Evolutionary conservation across 2,329 filamentous ascomycete genomes (phyloP).

Genomic region (Aquanectria penicillioides): DNA sequence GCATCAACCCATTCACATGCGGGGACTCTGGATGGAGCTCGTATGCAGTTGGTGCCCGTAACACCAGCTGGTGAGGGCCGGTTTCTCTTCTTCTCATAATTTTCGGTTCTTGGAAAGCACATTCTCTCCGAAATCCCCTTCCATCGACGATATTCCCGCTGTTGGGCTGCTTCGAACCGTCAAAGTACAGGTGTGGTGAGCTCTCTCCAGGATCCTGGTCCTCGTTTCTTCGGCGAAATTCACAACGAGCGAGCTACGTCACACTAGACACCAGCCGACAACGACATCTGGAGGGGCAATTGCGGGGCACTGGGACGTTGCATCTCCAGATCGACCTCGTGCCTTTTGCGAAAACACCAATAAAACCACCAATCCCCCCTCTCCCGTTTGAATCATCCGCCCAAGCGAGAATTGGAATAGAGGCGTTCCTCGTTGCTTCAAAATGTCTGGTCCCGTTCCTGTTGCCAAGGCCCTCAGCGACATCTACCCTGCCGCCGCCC

Average conservation of each 20-base stretch:
- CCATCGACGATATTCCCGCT: no score
- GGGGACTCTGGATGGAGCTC: slow-evolving; percentile 4
- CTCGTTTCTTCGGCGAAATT: no score
- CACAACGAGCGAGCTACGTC: no score
- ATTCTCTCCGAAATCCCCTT: no score
- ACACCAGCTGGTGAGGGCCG: no score
- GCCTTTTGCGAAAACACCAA: slow-evolving; percentile 21
- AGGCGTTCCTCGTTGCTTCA: slow-evolving; percentile 1
- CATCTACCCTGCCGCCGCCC: slow-evolving; percentile 82
- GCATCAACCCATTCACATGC: slow-evolving; percentile 12
- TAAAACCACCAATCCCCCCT: slow-evolving; percentile 3
- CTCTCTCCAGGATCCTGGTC: no score
- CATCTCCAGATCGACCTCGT: slow-evolving; percentile 34
- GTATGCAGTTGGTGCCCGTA: no score
- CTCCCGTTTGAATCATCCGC: background rate
- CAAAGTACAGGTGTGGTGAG: no score
- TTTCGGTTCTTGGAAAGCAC: no score
- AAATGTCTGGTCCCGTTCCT: slow-evolving; percentile 72
- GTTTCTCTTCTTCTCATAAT: no score
- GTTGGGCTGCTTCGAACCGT: no score
- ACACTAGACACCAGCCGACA: slow-evolving; percentile 21
- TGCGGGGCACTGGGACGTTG: slow-evolving; percentile 39
- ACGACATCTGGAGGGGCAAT: slow-evolving; percentile 35
- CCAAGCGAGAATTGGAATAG: background rate
- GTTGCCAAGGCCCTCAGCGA: slow-evolving; percentile 78